These are phyloP conservation scores for Sporothrix curviconia DNA, from an alignment of 2,329 filamentous ascomycete genomes.

Conservation along the genomic window DNA sequence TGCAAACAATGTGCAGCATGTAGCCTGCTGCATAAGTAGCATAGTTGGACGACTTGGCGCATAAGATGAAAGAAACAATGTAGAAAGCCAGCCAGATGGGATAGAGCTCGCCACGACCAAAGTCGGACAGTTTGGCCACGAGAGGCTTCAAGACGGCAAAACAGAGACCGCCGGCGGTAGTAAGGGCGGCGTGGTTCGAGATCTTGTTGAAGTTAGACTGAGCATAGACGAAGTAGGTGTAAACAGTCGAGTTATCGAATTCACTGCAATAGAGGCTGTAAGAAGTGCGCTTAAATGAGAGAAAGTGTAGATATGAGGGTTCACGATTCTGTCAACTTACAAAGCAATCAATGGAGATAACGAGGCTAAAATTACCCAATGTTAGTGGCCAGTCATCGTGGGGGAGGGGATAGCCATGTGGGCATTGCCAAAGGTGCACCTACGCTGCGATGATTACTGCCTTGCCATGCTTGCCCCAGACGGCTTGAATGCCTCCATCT, in stretches of 20 bases:
- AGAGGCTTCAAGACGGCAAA: slow-evolving; percentile 52
- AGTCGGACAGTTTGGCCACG: slow-evolving; percentile 55
- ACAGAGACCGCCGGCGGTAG: slow-evolving; percentile 30
- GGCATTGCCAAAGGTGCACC: too few relatives aligned
- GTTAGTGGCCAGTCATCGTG: too few relatives aligned
- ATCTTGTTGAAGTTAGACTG: slow-evolving; percentile 27
- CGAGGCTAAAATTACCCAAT: neutral
- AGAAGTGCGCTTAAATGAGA: neutral
- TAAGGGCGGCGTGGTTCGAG: slow-evolving; percentile 25
- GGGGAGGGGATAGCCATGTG: too few relatives aligned
- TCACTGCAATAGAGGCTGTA: slow-evolving; percentile 23
- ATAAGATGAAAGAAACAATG: slow-evolving; percentile 50
- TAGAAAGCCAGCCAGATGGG: slow-evolving; percentile 47
- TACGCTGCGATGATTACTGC: neutral
- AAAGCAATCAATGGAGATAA: neutral
- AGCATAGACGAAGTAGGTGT: slow-evolving; percentile 28
- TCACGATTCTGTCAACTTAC: too few relatives aligned
- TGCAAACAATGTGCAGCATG: slow-evolving; percentile 54
- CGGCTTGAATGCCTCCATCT: neutral
- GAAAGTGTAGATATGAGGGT: neutral
- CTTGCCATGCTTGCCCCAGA: neutral
- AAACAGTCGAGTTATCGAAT: slow-evolving; percentile 26
- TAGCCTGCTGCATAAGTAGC: slow-evolving; percentile 47
- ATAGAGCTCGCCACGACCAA: slow-evolving; percentile 51
- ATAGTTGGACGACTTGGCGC: slow-evolving; percentile 43